Base-by-base conservation (phyloP, 805 yeast species). In the Yarrowia sp. region DNA sequence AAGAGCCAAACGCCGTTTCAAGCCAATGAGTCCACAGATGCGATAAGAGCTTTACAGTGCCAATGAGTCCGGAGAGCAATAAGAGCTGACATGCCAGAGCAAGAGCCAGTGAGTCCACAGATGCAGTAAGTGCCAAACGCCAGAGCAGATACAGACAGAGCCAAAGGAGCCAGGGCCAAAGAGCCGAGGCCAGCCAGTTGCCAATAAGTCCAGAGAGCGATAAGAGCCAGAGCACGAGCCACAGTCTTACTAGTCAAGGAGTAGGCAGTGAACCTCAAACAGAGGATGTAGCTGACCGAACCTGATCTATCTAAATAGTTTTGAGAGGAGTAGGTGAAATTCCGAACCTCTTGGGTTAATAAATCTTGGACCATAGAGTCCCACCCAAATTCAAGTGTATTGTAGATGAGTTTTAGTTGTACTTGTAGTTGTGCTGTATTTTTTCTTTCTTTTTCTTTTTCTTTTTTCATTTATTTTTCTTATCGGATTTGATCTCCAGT, bases 321-420 rank as follows among this genome's bases (percentile, higher is more conserved):
- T 43, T 49, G n/a, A n/a, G 56, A 50, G 56, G 56, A 50, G 56
- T 50, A 50, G 56, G 56, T 50, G 56, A 50, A 50, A 50, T 35
- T 35, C 42, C 56, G 56, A 50, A 50, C 56, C 56, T 50, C 56
- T 26, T 26, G 56, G 56, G 56, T 50, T 35, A 50, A 50, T 19
- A 19, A 19, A 19, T 50, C 56, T 15, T 50, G 56, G 56, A 50
- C 56, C 56, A 36, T 5, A 50, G 56, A 22, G 43, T 22, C 19
- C 36, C 45, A 38, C 58, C 58, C 58, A 15, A 52, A 26, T 26
- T 26, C 7, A 26, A 26, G 32, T 26, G 32, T 26, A 26, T 1
- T 26, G 32, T 16, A 16, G 16, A 36, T 10, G 9, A n/a, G 12
- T 52, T 35, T 40, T 50, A 50, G 56, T 16, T 26, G 56, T 19